A percentile compares a stretch with the other conserved stretches of the same genome.
Conservation (phyloP, 2,329 filamentous ascomycete species). For the Pseudonectria buxi region DNA sequence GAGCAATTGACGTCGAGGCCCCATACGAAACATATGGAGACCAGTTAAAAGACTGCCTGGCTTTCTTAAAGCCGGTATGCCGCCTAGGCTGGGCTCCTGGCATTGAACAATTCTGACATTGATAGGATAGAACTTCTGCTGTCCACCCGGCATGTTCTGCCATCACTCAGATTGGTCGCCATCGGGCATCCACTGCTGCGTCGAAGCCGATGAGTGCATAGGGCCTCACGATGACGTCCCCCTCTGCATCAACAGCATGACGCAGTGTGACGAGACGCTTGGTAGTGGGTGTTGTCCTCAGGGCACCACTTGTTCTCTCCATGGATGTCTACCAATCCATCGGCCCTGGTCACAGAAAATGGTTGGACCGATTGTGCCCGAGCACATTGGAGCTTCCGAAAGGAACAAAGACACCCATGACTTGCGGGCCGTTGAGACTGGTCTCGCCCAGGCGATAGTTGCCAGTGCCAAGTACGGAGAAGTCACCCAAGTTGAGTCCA, state of each 20-base stretch:
- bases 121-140: slow-evolving; percentile 7
- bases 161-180: slow-evolving; percentile 5
- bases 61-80: slow-evolving; percentile 7
- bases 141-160: slow-evolving; percentile 6
- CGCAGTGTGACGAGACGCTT: slow-evolving; percentile 6
- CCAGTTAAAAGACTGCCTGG: slow-evolving; percentile 9
- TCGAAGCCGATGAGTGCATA: slow-evolving; percentile 6
- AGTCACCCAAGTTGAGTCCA: no score
- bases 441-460: no score
- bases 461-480: no score
- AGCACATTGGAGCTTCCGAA: no score
- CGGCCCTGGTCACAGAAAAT: no score
- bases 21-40: slow-evolving; percentile 3
- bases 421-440: no score
- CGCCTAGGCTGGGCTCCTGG: background rate
- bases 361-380: no score
- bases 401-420: no score
- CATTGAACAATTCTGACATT: slow-evolving; percentile 1
- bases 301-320: slow-evolving; percentile 9
- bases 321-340: slow-evolving; percentile 16
- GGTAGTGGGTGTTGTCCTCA: slow-evolving; percentile 10
- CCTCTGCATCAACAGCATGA: slow-evolving; percentile 7
- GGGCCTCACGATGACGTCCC: slow-evolving; percentile 4
- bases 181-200: slow-evolving; percentile 11
- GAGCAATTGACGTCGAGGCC: background rate